phyloP scores from a whole-genome alignment of 208 protist genomes.

The Borovskyia barvae region DNA sequence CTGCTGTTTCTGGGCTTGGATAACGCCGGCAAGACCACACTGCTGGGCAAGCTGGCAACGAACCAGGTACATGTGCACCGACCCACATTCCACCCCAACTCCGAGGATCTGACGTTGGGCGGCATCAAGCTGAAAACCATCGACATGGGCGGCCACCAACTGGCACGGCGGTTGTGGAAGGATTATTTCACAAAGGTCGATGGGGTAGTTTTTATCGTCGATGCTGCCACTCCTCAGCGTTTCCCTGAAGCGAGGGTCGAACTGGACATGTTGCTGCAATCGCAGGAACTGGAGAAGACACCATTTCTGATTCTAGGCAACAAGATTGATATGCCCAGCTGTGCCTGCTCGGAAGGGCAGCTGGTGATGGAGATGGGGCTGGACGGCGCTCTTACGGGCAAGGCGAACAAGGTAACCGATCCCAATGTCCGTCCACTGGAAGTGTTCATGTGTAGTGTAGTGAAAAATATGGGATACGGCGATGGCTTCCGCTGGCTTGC shows the following conservation, averaged over 20 bases:
- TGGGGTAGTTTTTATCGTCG: conserved; percentile 99
- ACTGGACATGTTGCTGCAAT: conserved; percentile 95
- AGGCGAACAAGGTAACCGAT: conserved; percentile 86
- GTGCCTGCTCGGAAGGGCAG: conserved; percentile 94
- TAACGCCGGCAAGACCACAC: conserved; percentile 99
- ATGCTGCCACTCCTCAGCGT: conserved; percentile 94
- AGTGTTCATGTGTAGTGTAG: conserved; percentile 99
- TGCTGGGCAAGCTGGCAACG: conserved; percentile 94
- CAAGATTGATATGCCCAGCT: conserved; percentile 97
- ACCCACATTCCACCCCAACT: conserved; percentile 91
- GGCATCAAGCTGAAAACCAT: conserved; percentile 99
- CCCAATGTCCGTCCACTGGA: conserved; percentile 95
- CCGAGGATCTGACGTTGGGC: conserved; percentile 98
- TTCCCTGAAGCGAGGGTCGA: conserved; percentile 96
- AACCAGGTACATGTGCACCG: conserved; percentile 89
- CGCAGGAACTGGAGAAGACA: conserved; percentile 93
- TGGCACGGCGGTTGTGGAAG: conserved; percentile 97
- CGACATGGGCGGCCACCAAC: conserved; percentile 98
- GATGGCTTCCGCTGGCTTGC: conserved; percentile 97
- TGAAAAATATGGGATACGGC: conserved; percentile 97
- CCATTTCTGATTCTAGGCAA: conserved; percentile 99
- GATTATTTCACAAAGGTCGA: conserved; percentile 99
- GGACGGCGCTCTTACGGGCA: conserved; percentile 91
- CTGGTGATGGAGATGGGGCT: conserved; percentile 93
- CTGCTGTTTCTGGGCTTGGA: conserved; percentile 99